Percentiles rank a stretch among this genome's conserved stretches.
These are phyloP conservation scores for Neofusicoccum cordaticola DNA, from an alignment of 2,329 filamentous ascomycete genomes.

Conservation along the genomic window DNA sequence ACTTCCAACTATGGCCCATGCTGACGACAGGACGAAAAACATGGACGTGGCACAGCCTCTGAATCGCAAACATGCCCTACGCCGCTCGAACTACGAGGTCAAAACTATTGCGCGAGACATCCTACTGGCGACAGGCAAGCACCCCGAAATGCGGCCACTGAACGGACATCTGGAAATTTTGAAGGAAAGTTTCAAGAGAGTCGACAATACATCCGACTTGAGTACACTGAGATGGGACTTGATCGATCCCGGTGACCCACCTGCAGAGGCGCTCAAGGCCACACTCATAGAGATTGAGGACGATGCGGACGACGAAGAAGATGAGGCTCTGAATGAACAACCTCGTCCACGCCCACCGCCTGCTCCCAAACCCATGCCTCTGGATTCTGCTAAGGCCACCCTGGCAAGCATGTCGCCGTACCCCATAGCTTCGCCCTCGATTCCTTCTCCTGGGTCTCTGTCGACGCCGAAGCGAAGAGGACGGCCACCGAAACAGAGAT, in stretches of 20 bases:
- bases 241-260: constrained; percentile 55
- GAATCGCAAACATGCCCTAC: constrained; percentile 45
- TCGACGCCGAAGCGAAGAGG: neutral
- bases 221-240: constrained; percentile 61
- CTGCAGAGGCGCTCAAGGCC: constrained; percentile 32
- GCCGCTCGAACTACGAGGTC: constrained; percentile 56
- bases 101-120: constrained; percentile 63
- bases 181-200: constrained; percentile 40
- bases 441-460: neutral
- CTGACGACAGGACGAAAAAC: constrained; percentile 19
- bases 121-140: constrained; percentile 59
- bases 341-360: neutral
- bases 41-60: constrained; percentile 44
- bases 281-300: constrained; percentile 24
- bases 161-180: constrained; percentile 59
- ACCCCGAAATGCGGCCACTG: constrained; percentile 57
- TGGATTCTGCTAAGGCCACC: neutral
- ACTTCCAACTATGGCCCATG: constrained; percentile 16
- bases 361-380: neutral
- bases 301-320: constrained; percentile 33
- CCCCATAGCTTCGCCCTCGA: neutral
- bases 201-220: constrained; percentile 51
- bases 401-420: neutral
- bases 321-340: constrained; percentile 5
- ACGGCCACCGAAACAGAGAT: neutral